Evolutionary conservation across 768 basidiomycete genomes (phyloP).

Genomic region (Clitopilus passeckerianus): DNA sequence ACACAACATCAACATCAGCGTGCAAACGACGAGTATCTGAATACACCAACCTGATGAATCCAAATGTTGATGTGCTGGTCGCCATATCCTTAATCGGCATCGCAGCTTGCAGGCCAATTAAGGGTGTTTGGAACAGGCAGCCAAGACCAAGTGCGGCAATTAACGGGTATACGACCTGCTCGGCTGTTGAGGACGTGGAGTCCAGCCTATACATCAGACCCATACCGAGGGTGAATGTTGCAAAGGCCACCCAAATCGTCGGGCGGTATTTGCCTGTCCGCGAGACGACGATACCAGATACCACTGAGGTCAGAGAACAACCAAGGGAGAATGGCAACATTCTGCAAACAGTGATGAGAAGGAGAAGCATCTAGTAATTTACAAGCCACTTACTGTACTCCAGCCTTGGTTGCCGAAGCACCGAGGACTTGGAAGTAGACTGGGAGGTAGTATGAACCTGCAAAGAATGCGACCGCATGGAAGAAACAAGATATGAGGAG

Average conservation of each 20-base stretch:
- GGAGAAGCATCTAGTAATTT: too few species aligned
- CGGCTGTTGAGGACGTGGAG: slow-evolving; percentile 52
- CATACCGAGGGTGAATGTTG: slow-evolving; percentile 54
- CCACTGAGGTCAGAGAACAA: slow-evolving; percentile 43
- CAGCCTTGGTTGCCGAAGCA: slow-evolving; percentile 65
- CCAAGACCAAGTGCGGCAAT: slow-evolving; percentile 65
- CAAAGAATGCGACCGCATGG: slow-evolving; percentile 63
- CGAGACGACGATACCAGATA: slow-evolving; percentile 54
- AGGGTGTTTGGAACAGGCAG: slow-evolving; percentile 61
- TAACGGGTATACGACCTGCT: slow-evolving; percentile 59
- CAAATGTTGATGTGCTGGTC: slow-evolving; percentile 67
- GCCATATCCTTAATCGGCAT: slow-evolving; percentile 90
- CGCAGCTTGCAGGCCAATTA: slow-evolving; percentile 76
- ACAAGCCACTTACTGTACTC: slow-evolving; percentile 48
- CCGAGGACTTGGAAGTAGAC: slow-evolving; percentile 78
- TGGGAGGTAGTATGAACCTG: slow-evolving; percentile 66
- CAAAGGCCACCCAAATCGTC: slow-evolving; percentile 59
- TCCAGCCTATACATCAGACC: slow-evolving; percentile 72
- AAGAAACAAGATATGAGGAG: slow-evolving; percentile 54
- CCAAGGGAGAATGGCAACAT: slow-evolving; percentile 76
- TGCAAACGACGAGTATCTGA: not conserved
- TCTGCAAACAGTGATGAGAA: slow-evolving; percentile 24
- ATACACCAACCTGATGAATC: slow-evolving; percentile 54
- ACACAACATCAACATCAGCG: slow-evolving; percentile 3
- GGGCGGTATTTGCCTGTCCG: slow-evolving; percentile 53